A percentile compares a stretch with the other conserved stretches of the same genome.
phyloP scores from a whole-genome alignment of 2,329 filamentous ascomycete genomes.

The Monosporascus sp. region DNA sequence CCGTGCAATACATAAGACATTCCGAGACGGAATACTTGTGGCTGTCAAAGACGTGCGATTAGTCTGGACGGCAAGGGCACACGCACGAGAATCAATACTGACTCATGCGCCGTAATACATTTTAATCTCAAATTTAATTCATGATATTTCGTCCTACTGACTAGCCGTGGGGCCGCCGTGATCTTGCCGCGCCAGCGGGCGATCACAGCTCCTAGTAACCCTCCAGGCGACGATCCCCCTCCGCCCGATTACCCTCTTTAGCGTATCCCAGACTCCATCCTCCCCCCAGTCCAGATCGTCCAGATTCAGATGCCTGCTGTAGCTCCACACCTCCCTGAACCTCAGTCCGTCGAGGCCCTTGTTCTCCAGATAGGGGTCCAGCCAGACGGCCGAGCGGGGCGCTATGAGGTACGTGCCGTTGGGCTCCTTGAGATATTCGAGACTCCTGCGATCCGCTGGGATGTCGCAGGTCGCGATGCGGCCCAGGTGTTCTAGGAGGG shows the following conservation, averaged over 20 bases:
- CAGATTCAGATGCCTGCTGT: constrained; percentile 64
- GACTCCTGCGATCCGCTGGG: constrained; percentile 48
- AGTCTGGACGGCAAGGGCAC: too few species aligned
- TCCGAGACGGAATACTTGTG: too few species aligned
- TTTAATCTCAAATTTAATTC: too few species aligned
- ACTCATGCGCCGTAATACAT: too few species aligned
- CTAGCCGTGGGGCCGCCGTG: too few species aligned
- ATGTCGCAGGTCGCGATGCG: constrained; percentile 58
- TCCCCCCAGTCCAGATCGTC: constrained; percentile 77
- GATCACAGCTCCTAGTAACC: constrained; percentile 56
- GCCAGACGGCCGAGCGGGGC: constrained; percentile 64
- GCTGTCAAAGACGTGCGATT: too few species aligned
- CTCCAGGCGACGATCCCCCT: constrained; percentile 58
- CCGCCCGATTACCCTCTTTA: constrained; percentile 60
- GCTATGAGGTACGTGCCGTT: constrained; percentile 67
- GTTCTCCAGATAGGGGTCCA: constrained; percentile 58
- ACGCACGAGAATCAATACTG: too few species aligned
- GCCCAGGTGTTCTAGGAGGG: constrained; percentile 53
- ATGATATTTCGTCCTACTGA: too few species aligned
- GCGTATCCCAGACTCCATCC: constrained; percentile 68
- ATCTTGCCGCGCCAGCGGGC: constrained; percentile 2
- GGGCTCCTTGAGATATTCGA: constrained; percentile 53
- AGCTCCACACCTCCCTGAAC: constrained; percentile 66
- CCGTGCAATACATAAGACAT: too few species aligned
- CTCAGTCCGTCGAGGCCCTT: constrained; percentile 54